Percentiles rank a stretch among this genome's conserved stretches.
These are phyloP conservation scores for Polytrichum commune DNA, from an alignment of 225 moss, liverwort and hornwort species.

Conservation along the genomic window DNA sequence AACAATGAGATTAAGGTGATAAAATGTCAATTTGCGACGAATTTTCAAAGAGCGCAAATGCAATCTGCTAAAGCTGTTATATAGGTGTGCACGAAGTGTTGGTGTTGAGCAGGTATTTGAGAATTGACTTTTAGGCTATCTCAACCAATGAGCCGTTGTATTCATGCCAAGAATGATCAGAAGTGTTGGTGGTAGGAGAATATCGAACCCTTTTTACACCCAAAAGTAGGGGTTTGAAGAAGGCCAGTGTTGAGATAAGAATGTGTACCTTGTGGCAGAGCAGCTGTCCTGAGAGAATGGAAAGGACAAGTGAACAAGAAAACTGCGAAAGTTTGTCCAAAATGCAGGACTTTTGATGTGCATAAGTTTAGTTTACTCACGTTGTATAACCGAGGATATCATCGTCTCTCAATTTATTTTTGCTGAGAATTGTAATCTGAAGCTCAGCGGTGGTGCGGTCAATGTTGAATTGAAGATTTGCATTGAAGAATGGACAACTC, in stretches of 20 bases:
- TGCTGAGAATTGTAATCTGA: constrained; percentile 17
- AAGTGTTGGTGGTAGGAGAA: not conserved
- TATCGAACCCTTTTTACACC: not conserved
- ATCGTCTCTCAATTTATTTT: constrained; percentile 29
- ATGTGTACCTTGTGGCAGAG: not conserved
- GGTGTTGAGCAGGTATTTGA: too few relatives aligned
- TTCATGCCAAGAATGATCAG: not conserved
- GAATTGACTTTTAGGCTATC: too few relatives aligned
- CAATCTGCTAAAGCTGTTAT: too few relatives aligned
- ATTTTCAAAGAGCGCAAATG: too few relatives aligned
- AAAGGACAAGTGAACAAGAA: not conserved
- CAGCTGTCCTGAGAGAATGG: not conserved
- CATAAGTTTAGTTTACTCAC: constrained; percentile 14
- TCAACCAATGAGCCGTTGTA: too few relatives aligned
- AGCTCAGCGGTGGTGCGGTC: constrained; percentile 26
- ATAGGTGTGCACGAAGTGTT: too few relatives aligned
- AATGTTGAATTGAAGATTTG: constrained; percentile 18
- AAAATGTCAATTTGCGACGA: too few relatives aligned
- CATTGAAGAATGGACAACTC: constrained; percentile 33
- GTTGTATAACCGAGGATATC: constrained; percentile 34
- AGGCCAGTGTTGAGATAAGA: not conserved
- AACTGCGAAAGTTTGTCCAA: too few relatives aligned
- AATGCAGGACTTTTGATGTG: too few relatives aligned
- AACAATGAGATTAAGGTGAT: too few relatives aligned
- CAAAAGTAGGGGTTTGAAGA: too few relatives aligned